Evolutionary conservation across 2,329 filamentous ascomycete species (phyloP).

Genomic region (Hypoxylon sp.): DNA sequence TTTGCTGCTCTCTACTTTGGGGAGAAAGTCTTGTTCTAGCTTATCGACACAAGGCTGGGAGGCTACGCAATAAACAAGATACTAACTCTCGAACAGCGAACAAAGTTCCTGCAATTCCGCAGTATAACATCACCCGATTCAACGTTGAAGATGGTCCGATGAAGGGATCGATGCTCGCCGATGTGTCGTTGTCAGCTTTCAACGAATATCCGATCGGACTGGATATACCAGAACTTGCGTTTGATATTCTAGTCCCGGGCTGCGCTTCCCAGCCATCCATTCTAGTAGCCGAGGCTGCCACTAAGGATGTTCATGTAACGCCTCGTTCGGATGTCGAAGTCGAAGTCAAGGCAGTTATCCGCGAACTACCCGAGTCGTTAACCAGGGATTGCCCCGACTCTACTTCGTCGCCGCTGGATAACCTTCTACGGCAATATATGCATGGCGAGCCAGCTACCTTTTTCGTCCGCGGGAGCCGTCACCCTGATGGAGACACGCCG

Average conservation of each 20-base stretch:
- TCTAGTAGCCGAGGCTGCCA: slow-evolving; percentile 77
- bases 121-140: slow-evolving; percentile 82
- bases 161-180: slow-evolving; percentile 76
- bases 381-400: slow-evolving; percentile 78
- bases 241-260: slow-evolving; percentile 84
- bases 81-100: slow-evolving; percentile 61
- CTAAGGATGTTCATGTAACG: slow-evolving; percentile 69
- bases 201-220: slow-evolving; percentile 84
- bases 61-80: slow-evolving; percentile 26
- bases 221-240: slow-evolving; percentile 79
- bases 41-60: slow-evolving; percentile 28
- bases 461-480: slow-evolving; percentile 80
- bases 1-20: slow-evolving; percentile 69
- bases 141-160: slow-evolving; percentile 74
- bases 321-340: slow-evolving; percentile 73
- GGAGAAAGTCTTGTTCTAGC: slow-evolving; percentile 58
- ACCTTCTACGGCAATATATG: slow-evolving; percentile 81
- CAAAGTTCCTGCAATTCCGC: slow-evolving; percentile 78
- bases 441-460: slow-evolving; percentile 80
- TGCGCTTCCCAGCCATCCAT: slow-evolving; percentile 80
- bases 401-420: slow-evolving; percentile 82
- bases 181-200: slow-evolving; percentile 74
- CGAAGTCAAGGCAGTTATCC: slow-evolving; percentile 75
- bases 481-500: slow-evolving; percentile 73
- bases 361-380: slow-evolving; percentile 75